Base-by-base conservation (phyloP, 768 basidiomycete species). In the Leucogyrophana mollusca region DNA sequence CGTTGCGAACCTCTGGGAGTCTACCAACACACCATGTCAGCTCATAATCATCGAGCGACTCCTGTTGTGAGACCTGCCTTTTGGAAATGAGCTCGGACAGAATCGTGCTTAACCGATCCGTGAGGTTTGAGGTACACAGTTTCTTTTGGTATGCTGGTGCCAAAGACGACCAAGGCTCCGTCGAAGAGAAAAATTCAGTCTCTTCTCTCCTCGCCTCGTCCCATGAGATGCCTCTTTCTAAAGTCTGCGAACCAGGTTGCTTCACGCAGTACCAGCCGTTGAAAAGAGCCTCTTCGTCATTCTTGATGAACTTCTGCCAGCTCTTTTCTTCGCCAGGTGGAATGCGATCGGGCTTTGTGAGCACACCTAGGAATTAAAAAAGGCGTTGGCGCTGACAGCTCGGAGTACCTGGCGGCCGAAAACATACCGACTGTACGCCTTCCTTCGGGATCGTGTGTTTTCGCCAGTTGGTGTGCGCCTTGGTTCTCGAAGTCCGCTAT, bases 401-500 rank as follows among this genome's bases (percentile, higher is more conserved):
- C 32, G 32, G 9, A 33, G n/a, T 9, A 33, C 32, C 32, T 33
- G 32, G n/a, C 32, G 32, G n/a, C 9, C 32, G 73, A 21, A 16
- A 5, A 55, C 74, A 11, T 50, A 86, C 88, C 87, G 13, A 90
- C 83, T 0, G 87, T 90, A 4, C 86, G 73, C 40, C 72, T 73
- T 0, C 87, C 86, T 1, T 77, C 65, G 0, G 81, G 78, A 50
- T 90, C 87, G 39, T 75, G 65, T 11, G 66, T 40, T 54, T 81
- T 83, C 0, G 85, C 79, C 0, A 90, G 66, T n/a, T 75, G 68
- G 47, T 84, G 80, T 0, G 87, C 87, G 0, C 82, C 83, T 59
- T 90, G 87, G 34, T 87, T 91, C 53, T 90, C 85, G 16, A 86
- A 87, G 51, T 91, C 87, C 42, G 86, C 89, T 90, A 83, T 0